Evolutionary conservation across 1,139 yeast species (phyloP).

Genomic region (Debaryomycetaceae sp.): DNA sequence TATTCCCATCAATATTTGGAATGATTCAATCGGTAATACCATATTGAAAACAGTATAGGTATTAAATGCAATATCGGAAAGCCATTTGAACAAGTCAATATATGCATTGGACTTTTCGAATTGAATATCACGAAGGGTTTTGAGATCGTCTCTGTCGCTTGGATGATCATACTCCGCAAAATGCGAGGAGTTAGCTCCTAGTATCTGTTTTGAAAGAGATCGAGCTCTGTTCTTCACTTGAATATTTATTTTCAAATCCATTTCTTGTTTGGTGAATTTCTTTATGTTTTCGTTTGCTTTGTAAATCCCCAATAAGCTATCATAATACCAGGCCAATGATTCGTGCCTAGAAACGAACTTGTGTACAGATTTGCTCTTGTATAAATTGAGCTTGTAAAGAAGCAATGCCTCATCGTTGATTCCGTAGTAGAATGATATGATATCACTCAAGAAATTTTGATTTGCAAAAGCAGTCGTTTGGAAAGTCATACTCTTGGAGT

Average conservation of each 20-base stretch:
- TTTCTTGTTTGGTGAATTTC: constrained; percentile 39
- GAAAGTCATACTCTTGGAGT: constrained; percentile 9
- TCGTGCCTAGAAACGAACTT: constrained; percentile 48
- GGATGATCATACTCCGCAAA: constrained; percentile 2
- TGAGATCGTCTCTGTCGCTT: constrained; percentile 21
- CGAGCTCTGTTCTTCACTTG: constrained; percentile 40
- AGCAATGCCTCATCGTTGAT: constrained; percentile 58
- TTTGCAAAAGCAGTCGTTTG: constrained; percentile 33
- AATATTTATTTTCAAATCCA: constrained; percentile 37
- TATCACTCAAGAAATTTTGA: constrained; percentile 43
- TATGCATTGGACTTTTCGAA: constrained; percentile 38
- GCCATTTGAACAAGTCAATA: constrained; percentile 39
- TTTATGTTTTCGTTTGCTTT: constrained; percentile 41
- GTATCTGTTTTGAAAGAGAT: constrained; percentile 33
- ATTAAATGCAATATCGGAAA: constrained; percentile 42
- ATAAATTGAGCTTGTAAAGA: constrained; percentile 50
- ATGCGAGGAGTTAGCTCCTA: constrained; percentile 17
- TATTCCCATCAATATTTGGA: constrained; percentile 50
- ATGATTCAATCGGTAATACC: constrained; percentile 39
- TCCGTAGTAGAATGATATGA: constrained; percentile 57
- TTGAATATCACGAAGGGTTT: constrained; percentile 28
- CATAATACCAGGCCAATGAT: constrained; percentile 61
- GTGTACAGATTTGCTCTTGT: constrained; percentile 36
- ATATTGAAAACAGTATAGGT: constrained; percentile 42
- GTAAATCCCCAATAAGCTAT: constrained; percentile 53